Evolutionary conservation across 192 early-diverging fungal species (phyloP), one percentile per base, ranked within the genome.

Genomic region (Paraglomus occultum): DNA sequence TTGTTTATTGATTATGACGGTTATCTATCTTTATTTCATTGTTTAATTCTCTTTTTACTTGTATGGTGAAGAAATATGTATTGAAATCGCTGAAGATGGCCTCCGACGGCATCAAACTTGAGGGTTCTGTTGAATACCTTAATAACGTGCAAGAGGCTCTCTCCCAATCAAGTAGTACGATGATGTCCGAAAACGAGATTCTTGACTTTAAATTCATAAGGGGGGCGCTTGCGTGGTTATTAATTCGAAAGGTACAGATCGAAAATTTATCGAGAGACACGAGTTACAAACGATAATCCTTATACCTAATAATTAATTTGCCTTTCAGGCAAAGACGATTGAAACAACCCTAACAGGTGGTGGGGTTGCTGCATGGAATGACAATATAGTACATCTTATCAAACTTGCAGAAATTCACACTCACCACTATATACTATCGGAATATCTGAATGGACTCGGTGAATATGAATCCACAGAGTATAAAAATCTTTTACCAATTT

Each of bases 201-300:
- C 69, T 77, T 15, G 71, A 71, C 53, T 64, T 77, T 45, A 65
- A 77, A 15, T 75, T 71, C 31, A 73, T 72, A 20, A 73, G 70
- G 52, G 78, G 77, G 11, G 75, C 67, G 54, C 63, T 77, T 51
- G 74, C 75, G 23, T 82, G 81, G 81, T 58, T 76, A 9, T 70
- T 74, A 39, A 59, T 67, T 62, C 77, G 80, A 69, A 77, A 73
- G 70, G 76, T 79, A 66, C 31, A 57, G 40, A 31, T 3, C 31
- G 8, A 60, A 50, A 43, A 20, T 23, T 61, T 62, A 14, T 70
- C 58, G 15, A 59, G 15, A 59, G n/a, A 38, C 38, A 6, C 14
- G 42, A 59, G 18, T 39, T 47, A 12, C 18, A 4, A 45, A 45
- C 15, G 15, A 11, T 23, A 48, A 49, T 6, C 14, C 2, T 49